A percentile compares a stretch with the other conserved stretches of the same genome.
Conservation (phyloP, 495 filamentous ascomycete genomes). For the Xylaria telfairii region DNA sequence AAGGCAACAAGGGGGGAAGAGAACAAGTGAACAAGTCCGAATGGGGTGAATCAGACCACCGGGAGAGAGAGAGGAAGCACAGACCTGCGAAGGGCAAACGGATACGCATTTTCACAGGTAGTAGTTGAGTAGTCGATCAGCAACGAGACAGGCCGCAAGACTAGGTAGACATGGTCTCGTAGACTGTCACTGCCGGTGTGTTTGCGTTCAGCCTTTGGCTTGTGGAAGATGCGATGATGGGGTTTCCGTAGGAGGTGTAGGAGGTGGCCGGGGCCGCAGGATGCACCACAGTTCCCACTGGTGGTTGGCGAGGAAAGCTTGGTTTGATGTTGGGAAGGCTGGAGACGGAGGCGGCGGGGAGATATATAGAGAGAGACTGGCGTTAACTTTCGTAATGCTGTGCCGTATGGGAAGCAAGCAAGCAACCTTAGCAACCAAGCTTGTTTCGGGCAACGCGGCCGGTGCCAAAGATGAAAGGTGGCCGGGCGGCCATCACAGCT, state of each 20-base stretch:
- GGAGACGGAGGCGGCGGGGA: background rate
- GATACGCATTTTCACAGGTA: conserved; percentile 40
- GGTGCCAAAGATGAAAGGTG: conserved; percentile 21
- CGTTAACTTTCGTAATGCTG: background rate
- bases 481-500: background rate
- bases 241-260: background rate
- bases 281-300: background rate
- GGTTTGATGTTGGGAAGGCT: background rate
- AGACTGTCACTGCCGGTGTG: background rate
- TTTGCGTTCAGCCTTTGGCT: background rate
- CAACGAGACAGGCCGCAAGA: conserved; percentile 19
- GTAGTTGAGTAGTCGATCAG: conserved; percentile 16
- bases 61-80: conserved; percentile 24
- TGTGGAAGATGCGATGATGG: conserved; percentile 6
- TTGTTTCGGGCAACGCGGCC: conserved; percentile 17
- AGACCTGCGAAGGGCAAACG: conserved; percentile 68
- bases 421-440: background rate
- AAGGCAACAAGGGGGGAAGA: conserved; percentile 4
- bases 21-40: conserved; percentile 13
- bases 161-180: conserved; percentile 36
- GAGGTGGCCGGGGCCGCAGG: background rate
- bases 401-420: background rate
- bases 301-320: too few relatives aligned
- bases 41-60: background rate
- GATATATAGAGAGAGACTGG: background rate